These are phyloP conservation scores for Pestalotiopsis sp. DNA, from an alignment of 2,329 filamentous ascomycete species.

Conservation along the genomic window DNA sequence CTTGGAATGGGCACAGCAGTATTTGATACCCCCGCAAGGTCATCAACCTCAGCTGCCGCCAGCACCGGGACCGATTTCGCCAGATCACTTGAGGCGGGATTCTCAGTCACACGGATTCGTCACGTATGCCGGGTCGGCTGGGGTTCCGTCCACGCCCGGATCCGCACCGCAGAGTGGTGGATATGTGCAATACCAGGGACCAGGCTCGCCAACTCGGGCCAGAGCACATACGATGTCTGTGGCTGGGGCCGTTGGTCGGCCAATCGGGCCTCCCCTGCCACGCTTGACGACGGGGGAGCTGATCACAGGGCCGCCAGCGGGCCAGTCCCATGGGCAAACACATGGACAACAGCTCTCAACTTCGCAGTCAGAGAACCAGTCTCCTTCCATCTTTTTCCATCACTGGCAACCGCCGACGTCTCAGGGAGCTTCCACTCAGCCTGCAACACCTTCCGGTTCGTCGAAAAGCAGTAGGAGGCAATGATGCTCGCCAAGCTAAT, in stretches of 20 bases:
- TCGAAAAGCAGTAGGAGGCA: conserved; percentile 54
- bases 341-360: conserved; percentile 56
- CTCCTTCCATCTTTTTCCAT: conserved; percentile 84
- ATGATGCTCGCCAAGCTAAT: conserved; percentile 47
- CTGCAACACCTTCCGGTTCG: conserved; percentile 76
- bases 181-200: conserved; percentile 46
- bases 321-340: conserved; percentile 44
- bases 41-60: conserved; percentile 55
- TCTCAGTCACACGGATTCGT: conserved; percentile 48
- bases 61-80: conserved; percentile 52
- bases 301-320: conserved; percentile 33
- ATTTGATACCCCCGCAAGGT: conserved; percentile 54
- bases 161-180: conserved; percentile 41
- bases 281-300: conserved; percentile 50
- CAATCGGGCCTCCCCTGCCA: conserved; percentile 41
- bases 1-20: conserved; percentile 71
- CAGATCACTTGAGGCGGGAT: conserved; percentile 57
- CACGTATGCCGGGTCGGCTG: conserved; percentile 43
- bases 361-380: conserved; percentile 66
- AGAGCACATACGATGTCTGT: conserved; percentile 53
- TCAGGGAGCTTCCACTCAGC: conserved; percentile 66
- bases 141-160: conserved; percentile 46
- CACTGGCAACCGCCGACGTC: conserved; percentile 86
- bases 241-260: conserved; percentile 39
- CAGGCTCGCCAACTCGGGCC: conserved; percentile 52